Evolutionary conservation across 768 basidiomycete species (phyloP).

Genomic region (Filobasidium wieringae): DNA sequence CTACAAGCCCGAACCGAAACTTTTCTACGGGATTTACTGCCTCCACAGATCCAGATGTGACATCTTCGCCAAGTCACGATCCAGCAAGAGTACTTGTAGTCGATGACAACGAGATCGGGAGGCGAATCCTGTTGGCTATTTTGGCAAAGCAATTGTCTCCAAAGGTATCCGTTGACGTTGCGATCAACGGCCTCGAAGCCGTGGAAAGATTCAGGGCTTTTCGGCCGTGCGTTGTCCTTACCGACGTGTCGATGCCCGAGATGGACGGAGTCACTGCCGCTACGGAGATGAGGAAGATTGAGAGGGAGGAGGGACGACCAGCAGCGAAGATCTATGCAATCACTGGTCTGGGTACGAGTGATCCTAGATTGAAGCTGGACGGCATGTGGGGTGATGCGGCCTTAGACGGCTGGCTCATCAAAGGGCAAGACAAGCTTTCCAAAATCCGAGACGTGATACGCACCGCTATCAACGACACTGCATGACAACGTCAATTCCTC

Average conservation of each 20-base stretch:
- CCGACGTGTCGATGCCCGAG: constrained; percentile 29
- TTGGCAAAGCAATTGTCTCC: constrained; percentile 7
- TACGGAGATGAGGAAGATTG: constrained; percentile 19
- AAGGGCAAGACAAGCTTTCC: constrained; percentile 22
- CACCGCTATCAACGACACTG: neutral
- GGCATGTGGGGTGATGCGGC: constrained; percentile 21
- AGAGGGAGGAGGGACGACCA: neutral
- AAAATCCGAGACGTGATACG: constrained; percentile 3
- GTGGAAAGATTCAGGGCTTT: constrained; percentile 16
- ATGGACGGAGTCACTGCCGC: constrained; percentile 27
- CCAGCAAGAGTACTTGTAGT: constrained; percentile 19
- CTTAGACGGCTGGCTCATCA: constrained; percentile 29
- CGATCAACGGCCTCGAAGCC: constrained; percentile 19
- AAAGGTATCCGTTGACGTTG: constrained; percentile 1
- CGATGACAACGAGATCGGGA: constrained; percentile 26
- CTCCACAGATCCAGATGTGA: no score
- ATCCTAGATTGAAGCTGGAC: constrained; percentile 19
- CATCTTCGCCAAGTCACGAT: neutral
- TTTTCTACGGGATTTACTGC: no score
- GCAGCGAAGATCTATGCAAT: constrained; percentile 22
- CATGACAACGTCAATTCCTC: no score
- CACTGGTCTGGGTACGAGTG: constrained; percentile 27
- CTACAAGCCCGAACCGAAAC: no score
- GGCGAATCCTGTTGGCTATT: constrained; percentile 16
- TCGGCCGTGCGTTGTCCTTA: constrained; percentile 22